Base-by-base conservation (phyloP, 2,329 filamentous ascomycete species). In the Amauroascus verrucosus region DNA sequence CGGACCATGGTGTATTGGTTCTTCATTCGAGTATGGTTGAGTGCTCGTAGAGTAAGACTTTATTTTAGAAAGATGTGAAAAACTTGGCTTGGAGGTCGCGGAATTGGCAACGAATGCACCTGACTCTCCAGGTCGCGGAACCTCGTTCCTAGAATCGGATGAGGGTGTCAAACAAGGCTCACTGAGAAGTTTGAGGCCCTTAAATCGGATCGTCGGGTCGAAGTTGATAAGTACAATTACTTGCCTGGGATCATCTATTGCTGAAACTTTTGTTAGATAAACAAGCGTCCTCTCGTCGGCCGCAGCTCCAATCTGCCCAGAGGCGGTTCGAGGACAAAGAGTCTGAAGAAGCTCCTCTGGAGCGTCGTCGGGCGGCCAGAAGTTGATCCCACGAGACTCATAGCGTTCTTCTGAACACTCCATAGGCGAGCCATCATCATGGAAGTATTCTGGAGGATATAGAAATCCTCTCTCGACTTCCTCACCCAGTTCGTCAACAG, bases 281-380 rank as follows among this genome's bases (percentile, higher is more conserved):
- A 60, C 46, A 38, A 60, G 18, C 38, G 45, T 57, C 24, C 59
- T 44, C 55, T 60, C 48, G 47, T 62, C 53, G 41, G 52, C 54
- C 33, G 53, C 48, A 46, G 57, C 47, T 37, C 59, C 8, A 16
- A 57, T 50, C 24, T 51, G 58, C 11, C 66, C 64, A 1, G 63
- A 62, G n/a, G 63, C 59, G 5, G 61, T 61, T 16, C 61, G 61
- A 7, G 72, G 71, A 44, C 70, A 73, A 6, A 74, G 65, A 1
- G 73, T 58, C 8, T 65, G 59, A 6, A 65, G 61, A 1, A 75
- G 56, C 43, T 69, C 69, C 22, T 59, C 51, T 0, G 70, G 70
- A 0, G 69, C 67, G 40, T 72, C 54, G 22, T 69, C 64, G 7
- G 67, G 61, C 2, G 72, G 72, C 72, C 72, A 75, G 22, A 74